phyloP scores from a whole-genome alignment of 2,329 filamentous ascomycete species.

The Cladophialophora psammophila region DNA sequence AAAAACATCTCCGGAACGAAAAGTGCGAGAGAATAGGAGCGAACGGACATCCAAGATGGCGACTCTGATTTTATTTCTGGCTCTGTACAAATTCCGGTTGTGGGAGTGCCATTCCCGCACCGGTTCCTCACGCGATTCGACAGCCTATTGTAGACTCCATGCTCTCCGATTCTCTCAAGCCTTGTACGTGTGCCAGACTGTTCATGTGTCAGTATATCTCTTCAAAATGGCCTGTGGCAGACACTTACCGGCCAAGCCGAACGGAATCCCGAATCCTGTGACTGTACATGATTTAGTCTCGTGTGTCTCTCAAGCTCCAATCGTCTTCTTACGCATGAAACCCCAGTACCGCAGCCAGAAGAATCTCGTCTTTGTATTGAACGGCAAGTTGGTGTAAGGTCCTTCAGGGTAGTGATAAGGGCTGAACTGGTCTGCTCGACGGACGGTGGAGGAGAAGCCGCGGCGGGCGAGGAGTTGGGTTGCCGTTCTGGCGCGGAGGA shows the following conservation, averaged over 20 bases:
- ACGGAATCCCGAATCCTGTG: slow-evolving; percentile 65
- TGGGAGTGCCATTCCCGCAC: slow-evolving; percentile 29
- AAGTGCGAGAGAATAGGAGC: not conserved
- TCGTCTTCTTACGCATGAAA: slow-evolving; percentile 62
- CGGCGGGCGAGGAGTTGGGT: slow-evolving; percentile 80
- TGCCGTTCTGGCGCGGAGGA: slow-evolving; percentile 68
- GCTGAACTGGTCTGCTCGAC: slow-evolving; percentile 65
- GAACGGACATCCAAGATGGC: slow-evolving; percentile 4
- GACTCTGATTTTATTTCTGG: slow-evolving; percentile 28
- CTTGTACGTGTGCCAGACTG: slow-evolving; percentile 74
- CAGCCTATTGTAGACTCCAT: slow-evolving; percentile 10
- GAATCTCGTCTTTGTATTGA: slow-evolving; percentile 90
- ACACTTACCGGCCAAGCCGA: slow-evolving; percentile 68
- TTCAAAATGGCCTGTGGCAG: slow-evolving; percentile 4
- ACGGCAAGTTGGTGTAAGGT: slow-evolving; percentile 91
- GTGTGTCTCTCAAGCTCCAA: slow-evolving; percentile 54
- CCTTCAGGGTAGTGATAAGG: slow-evolving; percentile 99
- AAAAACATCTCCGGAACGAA: not conserved
- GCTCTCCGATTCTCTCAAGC: slow-evolving; percentile 49
- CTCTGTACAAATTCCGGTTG: slow-evolving; percentile 35
- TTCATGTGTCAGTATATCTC: slow-evolving; percentile 41
- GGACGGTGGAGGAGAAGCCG: slow-evolving; percentile 89
- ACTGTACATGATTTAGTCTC: slow-evolving; percentile 48
- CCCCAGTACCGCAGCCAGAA: slow-evolving; percentile 85
- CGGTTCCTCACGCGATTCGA: slow-evolving; percentile 15